Evolutionary conservation across 2,329 filamentous ascomycete genomes (phyloP), one percentile per base, ranked within the genome.

Genomic region (Albophoma yamanashiensis): DNA sequence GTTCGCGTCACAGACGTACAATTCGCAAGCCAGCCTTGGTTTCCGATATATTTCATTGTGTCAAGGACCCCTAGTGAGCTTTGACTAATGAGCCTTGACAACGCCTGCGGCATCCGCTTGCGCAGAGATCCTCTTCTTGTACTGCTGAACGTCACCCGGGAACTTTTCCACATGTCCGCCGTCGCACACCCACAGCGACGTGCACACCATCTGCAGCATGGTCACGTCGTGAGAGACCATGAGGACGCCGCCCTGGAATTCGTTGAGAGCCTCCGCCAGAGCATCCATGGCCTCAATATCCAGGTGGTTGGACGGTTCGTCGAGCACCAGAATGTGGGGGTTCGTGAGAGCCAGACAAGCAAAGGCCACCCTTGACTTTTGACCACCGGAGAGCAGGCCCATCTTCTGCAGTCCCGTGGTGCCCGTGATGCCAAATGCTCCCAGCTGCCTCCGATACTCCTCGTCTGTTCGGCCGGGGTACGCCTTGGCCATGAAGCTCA

Each of bases 201-300:
- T 94, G 76, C 94, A 99, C 43, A 99, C 94, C 58, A 89, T 96
- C 79, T 96, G 92, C 74, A 99, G 75, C 91, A 99, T 97, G 1
- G 94, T 97, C 59, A 99, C 94, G 72, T 99, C 94, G 88, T 99
- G 94, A 70, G 90, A 96, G 60, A 99, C 94, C 92, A 99, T 97
- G 68, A 99, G 79, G 60, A 99, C 92, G 73, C 94, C 94, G 63
- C 94, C 94, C 76, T 96, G 84, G 78, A 97, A 99, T 64, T 87
- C 84, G 67, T 86, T 83, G 67, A 99, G 79, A 20, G 94, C 94
- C 38, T 88, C 86, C 5, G 91, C 88, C 58, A 99, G 80, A 14
- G 94, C 93, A 74, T 99, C 94, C 94, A 99, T 97, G 64, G 94
- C 94, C 75, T 99, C 94, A 67, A 99, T 97, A 84, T 99, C 94